Evolutionary conservation across 2,329 filamentous ascomycete species (phyloP).

Genomic region (Beauveria varroae): DNA sequence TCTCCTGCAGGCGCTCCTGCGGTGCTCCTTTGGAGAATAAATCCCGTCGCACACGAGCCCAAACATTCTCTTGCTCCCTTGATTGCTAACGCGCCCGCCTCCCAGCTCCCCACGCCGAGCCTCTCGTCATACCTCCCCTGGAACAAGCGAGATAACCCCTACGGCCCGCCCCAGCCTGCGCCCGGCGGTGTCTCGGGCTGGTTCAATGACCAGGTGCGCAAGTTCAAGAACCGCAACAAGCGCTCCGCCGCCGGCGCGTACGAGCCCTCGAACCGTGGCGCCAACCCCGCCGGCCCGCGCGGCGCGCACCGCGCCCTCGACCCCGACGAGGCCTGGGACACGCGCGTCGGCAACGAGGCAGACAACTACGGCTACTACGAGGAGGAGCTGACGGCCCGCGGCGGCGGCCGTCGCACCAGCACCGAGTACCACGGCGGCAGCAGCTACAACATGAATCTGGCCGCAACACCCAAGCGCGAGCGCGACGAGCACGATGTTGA

Average conservation of each 20-base stretch:
- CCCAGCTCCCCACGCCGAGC: constrained; percentile 60
- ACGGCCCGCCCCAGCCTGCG: constrained; percentile 46
- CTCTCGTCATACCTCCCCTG: constrained; percentile 67
- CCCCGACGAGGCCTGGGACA: constrained; percentile 81
- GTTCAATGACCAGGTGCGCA: constrained; percentile 59
- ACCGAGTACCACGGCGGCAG: constrained; percentile 27
- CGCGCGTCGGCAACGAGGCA: constrained; percentile 67
- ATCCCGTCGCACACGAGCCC: background rate
- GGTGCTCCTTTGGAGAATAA: background rate
- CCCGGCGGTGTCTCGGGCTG: constrained; percentile 62
- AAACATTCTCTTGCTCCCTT: background rate
- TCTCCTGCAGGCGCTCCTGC: background rate
- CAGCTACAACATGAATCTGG: constrained; percentile 43
- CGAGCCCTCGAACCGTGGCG: constrained; percentile 43
- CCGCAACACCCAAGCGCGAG: constrained; percentile 26
- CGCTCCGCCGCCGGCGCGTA: constrained; percentile 65
- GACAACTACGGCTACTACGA: constrained; percentile 60
- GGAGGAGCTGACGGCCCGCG: constrained; percentile 51
- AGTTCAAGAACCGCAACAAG: constrained; percentile 57
- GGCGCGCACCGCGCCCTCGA: constrained; percentile 63
- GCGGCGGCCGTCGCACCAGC: constrained; percentile 19
- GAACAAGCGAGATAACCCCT: constrained; percentile 39
- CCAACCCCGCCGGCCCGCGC: constrained; percentile 32
- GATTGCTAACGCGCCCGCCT: background rate
- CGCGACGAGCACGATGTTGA: constrained; percentile 19